Evolutionary conservation across 768 basidiomycete genomes (phyloP).

Genomic region (Lyophyllum decastes): DNA sequence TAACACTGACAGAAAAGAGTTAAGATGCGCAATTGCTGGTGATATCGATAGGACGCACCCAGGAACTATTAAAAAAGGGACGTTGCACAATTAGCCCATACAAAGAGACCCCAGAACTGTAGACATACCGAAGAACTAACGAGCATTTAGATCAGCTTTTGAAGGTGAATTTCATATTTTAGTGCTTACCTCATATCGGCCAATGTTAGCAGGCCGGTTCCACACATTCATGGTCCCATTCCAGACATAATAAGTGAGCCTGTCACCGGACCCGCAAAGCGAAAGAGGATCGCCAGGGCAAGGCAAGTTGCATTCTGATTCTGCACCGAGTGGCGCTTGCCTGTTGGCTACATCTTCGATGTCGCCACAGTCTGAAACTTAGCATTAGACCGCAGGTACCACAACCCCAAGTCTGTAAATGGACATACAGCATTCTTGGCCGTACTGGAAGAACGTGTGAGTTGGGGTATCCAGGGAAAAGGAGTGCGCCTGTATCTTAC

Average conservation of each 20-base stretch:
- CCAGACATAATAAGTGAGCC: constrained; percentile 58
- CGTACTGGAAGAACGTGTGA: constrained; percentile 39
- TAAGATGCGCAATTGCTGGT: background rate
- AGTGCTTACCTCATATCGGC: constrained; percentile 65
- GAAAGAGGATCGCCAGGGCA: constrained; percentile 75
- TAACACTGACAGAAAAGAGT: constrained; percentile 41
- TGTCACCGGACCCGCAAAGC: constrained; percentile 61
- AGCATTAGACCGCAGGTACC: background rate
- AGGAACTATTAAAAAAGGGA: constrained; percentile 34
- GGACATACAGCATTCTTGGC: constrained; percentile 71
- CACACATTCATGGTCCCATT: constrained; percentile 57
- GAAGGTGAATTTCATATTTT: background rate
- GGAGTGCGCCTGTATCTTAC: constrained; percentile 19
- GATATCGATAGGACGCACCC: constrained; percentile 36
- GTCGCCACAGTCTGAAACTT: constrained; percentile 68
- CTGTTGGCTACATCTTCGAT: constrained; percentile 47
- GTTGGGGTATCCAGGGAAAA: background rate
- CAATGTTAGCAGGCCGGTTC: constrained; percentile 65
- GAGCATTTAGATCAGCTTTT: constrained; percentile 4
- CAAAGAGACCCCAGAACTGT: background rate
- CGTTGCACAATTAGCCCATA: background rate
- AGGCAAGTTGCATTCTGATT: constrained; percentile 46
- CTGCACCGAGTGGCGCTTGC: constrained; percentile 38
- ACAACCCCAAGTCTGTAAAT: background rate
- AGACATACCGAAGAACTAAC: constrained; percentile 49